Percentiles rank a stretch among this genome's conserved stretches.
Evolutionary conservation across 306 rosid genomes (phyloP).

Genomic region (Lathyrus aphaca): DNA sequence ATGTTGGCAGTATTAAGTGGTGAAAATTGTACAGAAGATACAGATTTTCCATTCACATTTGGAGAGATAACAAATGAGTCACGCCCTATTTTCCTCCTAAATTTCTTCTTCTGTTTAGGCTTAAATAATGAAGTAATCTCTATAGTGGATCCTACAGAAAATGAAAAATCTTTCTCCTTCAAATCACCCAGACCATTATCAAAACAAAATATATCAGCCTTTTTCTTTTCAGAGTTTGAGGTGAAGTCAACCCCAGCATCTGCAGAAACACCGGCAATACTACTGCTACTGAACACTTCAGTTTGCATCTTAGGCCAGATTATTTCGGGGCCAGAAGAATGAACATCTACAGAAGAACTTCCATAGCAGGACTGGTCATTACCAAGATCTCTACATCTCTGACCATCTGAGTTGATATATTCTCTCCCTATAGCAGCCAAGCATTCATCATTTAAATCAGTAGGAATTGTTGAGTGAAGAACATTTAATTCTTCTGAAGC

Average conservation of each 20-base stretch:
- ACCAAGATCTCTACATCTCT: constrained; percentile 36
- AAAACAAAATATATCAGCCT: constrained; percentile 39
- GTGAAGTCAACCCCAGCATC: constrained; percentile 45
- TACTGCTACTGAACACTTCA: constrained; percentile 41
- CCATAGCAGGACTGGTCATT: background rate
- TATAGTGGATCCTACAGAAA: constrained; percentile 58
- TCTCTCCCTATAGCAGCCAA: too few relatives aligned
- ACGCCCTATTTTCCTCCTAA: constrained; percentile 52
- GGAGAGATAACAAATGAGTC: constrained; percentile 52
- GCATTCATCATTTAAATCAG: constrained; percentile 32
- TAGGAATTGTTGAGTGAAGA: constrained; percentile 43
- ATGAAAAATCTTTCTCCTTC: constrained; percentile 54
- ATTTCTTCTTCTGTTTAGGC: constrained; percentile 61
- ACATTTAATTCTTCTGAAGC: constrained; percentile 42
- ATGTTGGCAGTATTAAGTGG: constrained; percentile 39
- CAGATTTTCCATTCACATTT: constrained; percentile 49
- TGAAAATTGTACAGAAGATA: constrained; percentile 52
- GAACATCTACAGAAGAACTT: background rate
- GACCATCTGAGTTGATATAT: constrained; percentile 15
- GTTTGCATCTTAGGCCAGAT: constrained; percentile 46
- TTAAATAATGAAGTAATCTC: constrained; percentile 45
- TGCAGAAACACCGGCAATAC: constrained; percentile 41
- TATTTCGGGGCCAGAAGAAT: constrained; percentile 46
- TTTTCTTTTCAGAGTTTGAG: constrained; percentile 46
- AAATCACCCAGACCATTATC: constrained; percentile 46